phyloP scores from a whole-genome alignment of 495 filamentous ascomycete species.

The Cladorrhinum samala region DNA sequence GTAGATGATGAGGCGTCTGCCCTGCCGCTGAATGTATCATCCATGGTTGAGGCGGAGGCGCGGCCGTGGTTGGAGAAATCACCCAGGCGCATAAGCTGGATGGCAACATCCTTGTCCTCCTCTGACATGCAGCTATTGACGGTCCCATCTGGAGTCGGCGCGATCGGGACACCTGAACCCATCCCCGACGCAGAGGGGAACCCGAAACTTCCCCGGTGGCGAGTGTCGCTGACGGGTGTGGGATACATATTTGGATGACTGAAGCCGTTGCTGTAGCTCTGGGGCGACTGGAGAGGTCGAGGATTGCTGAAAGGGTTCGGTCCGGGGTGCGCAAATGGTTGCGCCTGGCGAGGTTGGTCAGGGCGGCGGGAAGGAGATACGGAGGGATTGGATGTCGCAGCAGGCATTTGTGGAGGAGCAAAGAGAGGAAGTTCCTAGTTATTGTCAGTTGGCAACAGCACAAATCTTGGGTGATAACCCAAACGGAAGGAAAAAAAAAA shows the following conservation, averaged over 20 bases:
- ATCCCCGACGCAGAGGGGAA: conserved; percentile 37
- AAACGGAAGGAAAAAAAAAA: too few species aligned
- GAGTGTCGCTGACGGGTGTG: conserved; percentile 54
- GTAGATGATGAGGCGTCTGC: conserved; percentile 83
- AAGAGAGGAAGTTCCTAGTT: conserved; percentile 93
- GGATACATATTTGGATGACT: conserved; percentile 40
- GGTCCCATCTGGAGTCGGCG: conserved; percentile 91
- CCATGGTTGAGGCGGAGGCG: conserved; percentile 86
- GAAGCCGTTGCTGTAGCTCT: conserved; percentile 57
- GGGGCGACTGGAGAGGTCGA: conserved; percentile 70
- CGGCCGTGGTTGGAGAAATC: conserved; percentile 83
- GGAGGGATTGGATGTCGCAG: conserved; percentile 81
- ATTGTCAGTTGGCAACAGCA: too few species aligned
- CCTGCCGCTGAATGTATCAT: conserved; percentile 83
- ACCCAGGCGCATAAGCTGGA: conserved; percentile 93
- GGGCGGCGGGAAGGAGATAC: conserved; percentile 81
- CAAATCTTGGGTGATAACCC: too few species aligned
- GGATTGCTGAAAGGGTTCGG: conserved; percentile 69
- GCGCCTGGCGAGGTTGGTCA: conserved; percentile 46
- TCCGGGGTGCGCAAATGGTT: conserved; percentile 64
- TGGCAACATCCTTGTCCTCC: conserved; percentile 95
- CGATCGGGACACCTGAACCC: conserved; percentile 44
- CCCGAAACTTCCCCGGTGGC: conserved; percentile 57
- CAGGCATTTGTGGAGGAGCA: conserved; percentile 85
- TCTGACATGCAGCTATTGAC: conserved; percentile 93